Evolutionary conservation across 352 stramenopile species (phyloP).

Genomic region (Blastocystis sp.): DNA sequence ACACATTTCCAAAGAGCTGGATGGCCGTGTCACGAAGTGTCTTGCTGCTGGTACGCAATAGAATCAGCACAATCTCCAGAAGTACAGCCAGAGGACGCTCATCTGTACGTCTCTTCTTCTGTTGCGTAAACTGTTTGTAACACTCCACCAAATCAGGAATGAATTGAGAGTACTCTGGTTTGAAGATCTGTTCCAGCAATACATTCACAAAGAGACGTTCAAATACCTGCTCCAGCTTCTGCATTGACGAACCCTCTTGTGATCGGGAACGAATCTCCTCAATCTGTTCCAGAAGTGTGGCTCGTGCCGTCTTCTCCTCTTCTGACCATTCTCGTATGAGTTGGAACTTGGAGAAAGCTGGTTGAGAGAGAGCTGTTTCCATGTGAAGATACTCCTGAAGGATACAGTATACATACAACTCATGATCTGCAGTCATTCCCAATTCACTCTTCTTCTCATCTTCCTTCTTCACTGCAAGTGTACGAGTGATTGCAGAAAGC

Average conservation of each 20-base stretch:
- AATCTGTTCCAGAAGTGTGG: neutral
- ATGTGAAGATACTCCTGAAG: neutral
- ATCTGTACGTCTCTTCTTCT: neutral
- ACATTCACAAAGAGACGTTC: slow-evolving; percentile 14
- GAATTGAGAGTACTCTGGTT: slow-evolving; percentile 42
- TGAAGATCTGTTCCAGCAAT: neutral
- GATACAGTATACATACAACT: neutral
- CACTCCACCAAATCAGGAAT: slow-evolving; percentile 28
- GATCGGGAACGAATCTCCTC: neutral
- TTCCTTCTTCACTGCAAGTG: neutral
- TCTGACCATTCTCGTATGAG: neutral
- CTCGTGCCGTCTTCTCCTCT: neutral
- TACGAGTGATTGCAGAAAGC: neutral
- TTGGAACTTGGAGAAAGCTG: neutral
- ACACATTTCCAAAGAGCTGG: neutral
- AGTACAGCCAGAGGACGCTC: slow-evolving; percentile 29
- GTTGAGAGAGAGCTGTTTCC: neutral
- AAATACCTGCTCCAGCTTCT: neutral
- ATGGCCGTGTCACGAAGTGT: neutral
- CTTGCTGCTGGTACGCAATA: slow-evolving; percentile 28
- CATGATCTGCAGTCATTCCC: neutral
- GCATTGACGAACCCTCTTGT: neutral
- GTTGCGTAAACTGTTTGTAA: neutral
- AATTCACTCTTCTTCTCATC: neutral
- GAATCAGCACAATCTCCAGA: slow-evolving; percentile 26